Conservation (phyloP, 148 eudicot species). For the Rheum nobile region DNA sequence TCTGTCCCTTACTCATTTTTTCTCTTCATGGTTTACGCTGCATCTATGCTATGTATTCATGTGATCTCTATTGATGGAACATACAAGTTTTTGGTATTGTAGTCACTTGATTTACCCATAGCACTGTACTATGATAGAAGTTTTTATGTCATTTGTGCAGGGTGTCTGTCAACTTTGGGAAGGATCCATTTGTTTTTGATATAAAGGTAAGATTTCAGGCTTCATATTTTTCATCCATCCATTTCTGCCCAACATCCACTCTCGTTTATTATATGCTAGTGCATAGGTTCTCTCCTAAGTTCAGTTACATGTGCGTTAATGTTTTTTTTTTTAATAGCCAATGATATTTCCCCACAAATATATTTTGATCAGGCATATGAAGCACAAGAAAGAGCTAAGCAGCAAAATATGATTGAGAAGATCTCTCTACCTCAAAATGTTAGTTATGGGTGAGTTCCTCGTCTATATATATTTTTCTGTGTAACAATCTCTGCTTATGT, state of each 20-base stretch:
- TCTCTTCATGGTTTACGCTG: background rate
- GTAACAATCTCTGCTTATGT: background rate
- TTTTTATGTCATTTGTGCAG: constrained; percentile 25
- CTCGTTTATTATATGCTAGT: background rate
- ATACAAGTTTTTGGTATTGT: background rate
- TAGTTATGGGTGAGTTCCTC: constrained; percentile 57
- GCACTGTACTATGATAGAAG: background rate
- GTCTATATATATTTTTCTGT: background rate
- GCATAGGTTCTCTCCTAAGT: background rate
- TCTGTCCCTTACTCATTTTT: background rate
- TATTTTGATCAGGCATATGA: constrained; percentile 54
- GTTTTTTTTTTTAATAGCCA: background rate
- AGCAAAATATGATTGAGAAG: constrained; percentile 56
- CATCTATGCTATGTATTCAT: background rate
- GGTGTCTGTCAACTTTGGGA: constrained; percentile 89
- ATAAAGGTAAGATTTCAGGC: constrained; percentile 41
- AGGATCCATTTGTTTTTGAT: constrained; percentile 72
- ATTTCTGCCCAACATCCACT: background rate
- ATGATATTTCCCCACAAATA: background rate
- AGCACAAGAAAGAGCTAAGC: constrained; percentile 64
- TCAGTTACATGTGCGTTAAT: background rate
- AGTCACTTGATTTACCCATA: background rate
- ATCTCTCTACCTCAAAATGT: constrained; percentile 49
- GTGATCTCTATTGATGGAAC: background rate
- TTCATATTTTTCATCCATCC: background rate